Base-by-base conservation (phyloP, 1,139 yeast genomes). In the Schwanniomyces etchellsii region DNA sequence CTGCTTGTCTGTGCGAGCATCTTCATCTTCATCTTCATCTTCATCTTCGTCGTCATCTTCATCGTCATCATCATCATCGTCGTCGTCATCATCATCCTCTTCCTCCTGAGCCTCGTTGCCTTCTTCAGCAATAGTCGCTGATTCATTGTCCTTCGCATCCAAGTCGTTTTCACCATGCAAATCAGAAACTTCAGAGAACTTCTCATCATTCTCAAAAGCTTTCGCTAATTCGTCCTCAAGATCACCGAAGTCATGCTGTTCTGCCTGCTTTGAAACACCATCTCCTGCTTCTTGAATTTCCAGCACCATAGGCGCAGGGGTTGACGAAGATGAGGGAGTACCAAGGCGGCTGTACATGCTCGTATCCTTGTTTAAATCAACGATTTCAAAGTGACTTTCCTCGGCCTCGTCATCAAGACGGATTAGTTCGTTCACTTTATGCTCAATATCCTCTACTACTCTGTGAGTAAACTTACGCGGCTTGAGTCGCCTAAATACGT, bases 371-470 rank as follows among this genome's bases (percentile, higher is more conserved):
- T 44, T 50, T 31, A 77, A 68, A 46, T 84, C 89, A 12, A 88
- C 65, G 30, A 88, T 64, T 47, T 91, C 96, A 48, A 80, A 85
- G 27, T 74, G 76, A 13, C 83, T 74, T 33, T 81, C 88, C 48
- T 84, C 91, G 0, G 96, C 95, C 36, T 81, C 89, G 20, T 75
- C 83, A 50, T 91, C 98, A 27, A 77, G 58, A 39, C 76, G 68
- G 24, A 91, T 65, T 33, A 91, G 58, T 47, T 82, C 86, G 37
- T 84, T 86, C 5, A 89, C 95, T 37, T 76, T 73, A 17, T 75
- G 73, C 42, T 89, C 96, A 10, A 88, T 80, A 43, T 77, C 79
- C 24, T 74, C 73, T 50, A 77, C 66, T 15, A 74, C 72, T 10
- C 73, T 52, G 24, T 70, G 72, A 30, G 66, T 69, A 34, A 74